These are phyloP conservation scores for Xylariales sp. DNA, from an alignment of 2,329 filamentous ascomycete species.

Conservation along the genomic window DNA sequence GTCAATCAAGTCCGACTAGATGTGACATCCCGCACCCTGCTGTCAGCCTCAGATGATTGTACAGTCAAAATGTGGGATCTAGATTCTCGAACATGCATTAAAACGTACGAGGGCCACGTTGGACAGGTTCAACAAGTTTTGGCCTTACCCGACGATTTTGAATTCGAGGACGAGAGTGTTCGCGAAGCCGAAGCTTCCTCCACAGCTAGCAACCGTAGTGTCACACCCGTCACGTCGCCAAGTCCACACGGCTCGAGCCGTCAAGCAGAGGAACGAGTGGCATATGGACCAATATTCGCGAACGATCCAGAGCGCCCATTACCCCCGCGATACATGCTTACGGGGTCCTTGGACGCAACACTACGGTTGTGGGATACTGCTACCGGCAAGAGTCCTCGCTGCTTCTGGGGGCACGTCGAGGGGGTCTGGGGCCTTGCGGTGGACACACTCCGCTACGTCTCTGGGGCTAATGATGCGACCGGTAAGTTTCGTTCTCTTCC, in stretches of 20 bases:
- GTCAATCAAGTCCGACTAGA: constrained; percentile 96
- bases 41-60: constrained; percentile 94
- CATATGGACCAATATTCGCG: constrained; percentile 73
- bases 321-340: constrained; percentile 92
- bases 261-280: constrained; percentile 60
- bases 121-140: constrained; percentile 95
- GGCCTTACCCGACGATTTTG: constrained; percentile 85
- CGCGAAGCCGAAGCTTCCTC: constrained; percentile 67
- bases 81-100: constrained; percentile 82
- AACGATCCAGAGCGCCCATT: constrained; percentile 71
- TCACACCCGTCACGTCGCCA: constrained; percentile 51
- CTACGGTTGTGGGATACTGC: constrained; percentile 92
- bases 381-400: constrained; percentile 84
- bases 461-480: constrained; percentile 90
- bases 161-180: constrained; percentile 77
- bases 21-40: constrained; percentile 81
- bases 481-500: constrained; percentile 25
- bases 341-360: constrained; percentile 89
- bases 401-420: constrained; percentile 96
- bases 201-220: constrained; percentile 60
- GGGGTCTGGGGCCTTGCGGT: constrained; percentile 94
- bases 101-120: constrained; percentile 86
- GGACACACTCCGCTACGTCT: constrained; percentile 88
- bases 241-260: constrained; percentile 40
- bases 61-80: constrained; percentile 94